Evolutionary conservation across 2,329 filamentous ascomycete species (phyloP).

Genomic region (Domatiomyces globalis): DNA sequence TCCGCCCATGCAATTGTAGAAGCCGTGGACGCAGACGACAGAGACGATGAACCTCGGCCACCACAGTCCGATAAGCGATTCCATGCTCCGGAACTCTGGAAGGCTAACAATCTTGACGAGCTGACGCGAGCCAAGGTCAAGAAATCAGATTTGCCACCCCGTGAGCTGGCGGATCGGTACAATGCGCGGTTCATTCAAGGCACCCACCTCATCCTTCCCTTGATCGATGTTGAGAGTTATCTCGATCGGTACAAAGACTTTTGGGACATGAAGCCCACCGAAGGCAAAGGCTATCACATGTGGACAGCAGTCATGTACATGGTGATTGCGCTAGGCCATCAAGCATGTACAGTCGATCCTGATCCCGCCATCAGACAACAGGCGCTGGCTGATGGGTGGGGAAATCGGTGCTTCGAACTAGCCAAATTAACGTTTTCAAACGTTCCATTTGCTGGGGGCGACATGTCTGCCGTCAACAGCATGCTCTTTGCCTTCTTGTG

Average conservation of each 20-base stretch:
- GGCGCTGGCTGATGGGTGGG: constrained; percentile 2
- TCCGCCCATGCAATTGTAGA: constrained; percentile 5
- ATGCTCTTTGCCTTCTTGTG: constrained; percentile 6
- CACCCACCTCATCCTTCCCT: constrained; percentile 5
- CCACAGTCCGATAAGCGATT: not conserved
- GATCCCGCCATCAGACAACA: constrained; percentile 1
- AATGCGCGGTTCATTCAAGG: constrained; percentile 4
- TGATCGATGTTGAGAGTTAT: constrained; percentile 2
- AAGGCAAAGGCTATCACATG: constrained; percentile 5
- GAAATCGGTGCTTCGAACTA: constrained; percentile 6
- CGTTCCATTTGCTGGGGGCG: constrained; percentile 6
- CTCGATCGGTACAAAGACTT: constrained; percentile 2
- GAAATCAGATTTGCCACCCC: constrained; percentile 1
- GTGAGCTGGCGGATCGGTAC: constrained; percentile 3
- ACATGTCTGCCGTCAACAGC: constrained; percentile 7
- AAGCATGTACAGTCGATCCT: constrained; percentile 6
- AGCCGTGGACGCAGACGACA: constrained; percentile 1
- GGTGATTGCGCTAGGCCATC: constrained; percentile 7
- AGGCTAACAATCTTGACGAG: not conserved
- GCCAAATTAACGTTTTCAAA: constrained; percentile 4
- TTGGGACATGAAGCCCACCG: constrained; percentile 4
- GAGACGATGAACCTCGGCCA: not conserved
- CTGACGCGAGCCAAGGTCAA: constrained; percentile 3
- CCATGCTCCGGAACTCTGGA: constrained; percentile 1
- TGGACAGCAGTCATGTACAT: constrained; percentile 9